Base-by-base conservation (phyloP, 2,329 filamentous ascomycete species). In the Cercospora sojina region DNA sequence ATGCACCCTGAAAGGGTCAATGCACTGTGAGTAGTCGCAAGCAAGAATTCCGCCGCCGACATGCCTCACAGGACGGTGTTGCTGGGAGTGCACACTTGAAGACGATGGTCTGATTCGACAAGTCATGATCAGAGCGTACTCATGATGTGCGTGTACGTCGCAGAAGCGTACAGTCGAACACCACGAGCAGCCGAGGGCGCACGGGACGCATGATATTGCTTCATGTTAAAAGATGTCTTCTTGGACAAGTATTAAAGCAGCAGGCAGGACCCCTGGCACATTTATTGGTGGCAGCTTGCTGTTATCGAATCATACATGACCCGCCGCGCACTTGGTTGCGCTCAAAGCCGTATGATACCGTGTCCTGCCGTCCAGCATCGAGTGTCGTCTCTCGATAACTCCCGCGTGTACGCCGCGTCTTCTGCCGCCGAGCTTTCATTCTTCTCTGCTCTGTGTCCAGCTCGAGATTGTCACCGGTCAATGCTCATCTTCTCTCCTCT, bases 231-330 rank as follows among this genome's bases (percentile, higher is more conserved):
- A 51, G 29, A 51, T 62, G 65, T 67, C 65, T 67, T 60, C 31
- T 60, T 64, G 62, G 65, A 67, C 62, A 67, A 63, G 56, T 64
- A 67, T 67, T 57, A 67, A 56, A 64, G 65, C 61, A 67, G 65
- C 65, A 64, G 62, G 65, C 58, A 59, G 61, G 62, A 63, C 58
- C 60, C 65, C 62, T 67, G 65, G 62, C 59, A 55, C 51, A 63
- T 67, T 64, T 67, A 67, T 67, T 64, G 60, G 62, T 67, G 65
- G 65, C 65, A 67, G 65, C 65, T 67, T 64, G 65, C 65, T 64
- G 65, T 67, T 64, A 67, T 64, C 65, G 61, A 67, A 64, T 60
- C 65, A 67, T 67, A 67, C 65, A 67, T 64, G 65, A 67, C 62
- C 65, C 65, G 65, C 59, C 61, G 65, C 65, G 57, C 65, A 60